A percentile compares a stretch with the other conserved stretches of the same genome.
These are phyloP conservation scores for Pelargonium fulgidum DNA, from an alignment of 441 rosid species.

Conservation along the genomic window DNA sequence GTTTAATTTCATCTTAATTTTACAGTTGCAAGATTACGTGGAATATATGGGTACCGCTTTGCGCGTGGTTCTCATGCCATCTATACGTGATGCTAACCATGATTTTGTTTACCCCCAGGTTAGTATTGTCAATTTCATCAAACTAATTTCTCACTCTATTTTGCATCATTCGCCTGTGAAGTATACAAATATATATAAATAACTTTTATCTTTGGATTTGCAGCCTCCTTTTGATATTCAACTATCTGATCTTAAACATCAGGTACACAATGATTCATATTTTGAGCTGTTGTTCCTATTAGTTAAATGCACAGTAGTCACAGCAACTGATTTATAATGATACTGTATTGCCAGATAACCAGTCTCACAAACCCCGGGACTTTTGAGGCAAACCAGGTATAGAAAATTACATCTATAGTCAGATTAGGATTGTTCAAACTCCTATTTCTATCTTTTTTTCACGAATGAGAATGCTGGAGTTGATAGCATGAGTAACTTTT, in stretches of 20 bases:
- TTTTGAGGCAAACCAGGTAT: constrained; percentile 79
- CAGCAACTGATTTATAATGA: background rate
- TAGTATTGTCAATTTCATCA: constrained; percentile 12
- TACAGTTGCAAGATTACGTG: constrained; percentile 78
- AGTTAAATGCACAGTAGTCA: constrained; percentile 1
- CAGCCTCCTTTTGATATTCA: constrained; percentile 78
- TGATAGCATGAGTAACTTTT: background rate
- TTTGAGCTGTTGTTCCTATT: constrained; percentile 12
- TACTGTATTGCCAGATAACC: constrained; percentile 41
- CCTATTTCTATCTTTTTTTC: background rate
- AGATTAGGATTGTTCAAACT: background rate
- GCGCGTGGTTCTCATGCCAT: constrained; percentile 69
- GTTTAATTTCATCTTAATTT: constrained; percentile 15
- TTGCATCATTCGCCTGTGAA: constrained; percentile 1
- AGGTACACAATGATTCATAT: constrained; percentile 42
- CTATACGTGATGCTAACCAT: constrained; percentile 85
- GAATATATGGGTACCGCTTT: constrained; percentile 68
- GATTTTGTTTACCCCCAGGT: constrained; percentile 98
- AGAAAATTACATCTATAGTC: background rate
- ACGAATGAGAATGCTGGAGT: background rate
- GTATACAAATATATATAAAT: background rate
- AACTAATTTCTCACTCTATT: constrained; percentile 10
- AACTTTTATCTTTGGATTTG: constrained; percentile 19
- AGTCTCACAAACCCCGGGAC: constrained; percentile 76
- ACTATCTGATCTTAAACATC: constrained; percentile 40